Evolutionary conservation across 495 filamentous ascomycete genomes (phyloP).

Genomic region (Aspergillus heteromorphus): DNA sequence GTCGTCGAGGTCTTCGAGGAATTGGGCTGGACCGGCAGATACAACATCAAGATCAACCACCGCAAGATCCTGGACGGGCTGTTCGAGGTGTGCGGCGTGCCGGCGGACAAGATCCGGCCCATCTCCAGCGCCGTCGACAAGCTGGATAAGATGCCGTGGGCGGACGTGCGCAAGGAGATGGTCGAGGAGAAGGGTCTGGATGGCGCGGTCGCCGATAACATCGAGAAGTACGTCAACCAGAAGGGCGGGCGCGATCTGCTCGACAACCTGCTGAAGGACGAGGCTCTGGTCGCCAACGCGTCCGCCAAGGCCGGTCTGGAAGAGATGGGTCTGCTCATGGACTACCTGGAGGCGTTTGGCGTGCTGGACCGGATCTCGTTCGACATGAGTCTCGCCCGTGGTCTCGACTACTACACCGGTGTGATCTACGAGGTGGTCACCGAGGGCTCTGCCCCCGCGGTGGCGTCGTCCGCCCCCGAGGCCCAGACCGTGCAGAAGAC

Average conservation of each 20-base stretch:
- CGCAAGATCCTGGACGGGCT: slow-evolving; percentile 90
- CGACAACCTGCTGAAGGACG: slow-evolving; percentile 56
- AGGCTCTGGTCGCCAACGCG: slow-evolving; percentile 58
- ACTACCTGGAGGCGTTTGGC: slow-evolving; percentile 72
- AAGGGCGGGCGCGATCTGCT: slow-evolving; percentile 68
- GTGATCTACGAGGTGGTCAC: slow-evolving; percentile 90
- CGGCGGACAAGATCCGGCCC: slow-evolving; percentile 73
- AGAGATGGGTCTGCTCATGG: slow-evolving; percentile 77
- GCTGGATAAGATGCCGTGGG: slow-evolving; percentile 88
- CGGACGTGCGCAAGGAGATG: slow-evolving; percentile 88
- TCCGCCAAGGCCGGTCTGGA: slow-evolving; percentile 70
- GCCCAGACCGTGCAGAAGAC: slow-evolving; percentile 45
- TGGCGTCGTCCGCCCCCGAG: slow-evolving; percentile 36
- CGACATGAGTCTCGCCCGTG: slow-evolving; percentile 77
- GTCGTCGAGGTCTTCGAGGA: slow-evolving; percentile 78
- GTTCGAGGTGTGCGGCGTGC: slow-evolving; percentile 87
- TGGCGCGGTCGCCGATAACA: slow-evolving; percentile 69
- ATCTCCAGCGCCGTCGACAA: slow-evolving; percentile 95
- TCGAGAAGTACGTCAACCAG: slow-evolving; percentile 71
- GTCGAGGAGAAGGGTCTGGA: slow-evolving; percentile 83
- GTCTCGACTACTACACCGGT: slow-evolving; percentile 87
- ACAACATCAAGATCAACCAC: slow-evolving; percentile 93
- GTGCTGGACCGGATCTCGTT: slow-evolving; percentile 69
- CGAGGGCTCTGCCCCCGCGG: slow-evolving; percentile 69
- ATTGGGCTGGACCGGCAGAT: slow-evolving; percentile 65